phyloP scores from a whole-genome alignment of 768 basidiomycete species.

The Hirschioporus abietinus region DNA sequence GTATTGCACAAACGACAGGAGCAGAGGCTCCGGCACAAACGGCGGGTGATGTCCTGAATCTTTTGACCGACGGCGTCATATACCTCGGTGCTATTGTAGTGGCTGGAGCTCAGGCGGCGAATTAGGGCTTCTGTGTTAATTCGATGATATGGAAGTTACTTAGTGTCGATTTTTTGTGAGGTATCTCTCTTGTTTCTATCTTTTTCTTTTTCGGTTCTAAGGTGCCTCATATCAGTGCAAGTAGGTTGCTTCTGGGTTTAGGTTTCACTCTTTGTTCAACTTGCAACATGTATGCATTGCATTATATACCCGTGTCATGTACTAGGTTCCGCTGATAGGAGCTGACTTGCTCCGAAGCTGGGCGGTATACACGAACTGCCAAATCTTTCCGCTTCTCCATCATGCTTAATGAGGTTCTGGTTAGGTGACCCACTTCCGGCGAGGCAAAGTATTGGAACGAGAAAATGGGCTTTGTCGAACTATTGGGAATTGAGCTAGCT shows the following conservation, averaged over 20 bases:
- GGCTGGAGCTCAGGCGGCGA: not conserved
- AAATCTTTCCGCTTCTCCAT: too few relatives aligned
- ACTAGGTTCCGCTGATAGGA: not conserved
- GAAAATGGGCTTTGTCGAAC: too few relatives aligned
- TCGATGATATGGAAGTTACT: not conserved
- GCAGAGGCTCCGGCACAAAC: not conserved
- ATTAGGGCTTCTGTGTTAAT: not conserved
- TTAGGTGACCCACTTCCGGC: too few relatives aligned
- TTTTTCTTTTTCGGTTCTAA: not conserved
- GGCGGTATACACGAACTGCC: too few relatives aligned
- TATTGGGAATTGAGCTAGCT: too few relatives aligned
- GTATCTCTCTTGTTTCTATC: not conserved
- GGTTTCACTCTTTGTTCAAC: not conserved
- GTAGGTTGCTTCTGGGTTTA: not conserved
- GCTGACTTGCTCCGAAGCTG: not conserved
- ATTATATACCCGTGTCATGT: not conserved
- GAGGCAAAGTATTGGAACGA: too few relatives aligned
- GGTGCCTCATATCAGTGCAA: not conserved
- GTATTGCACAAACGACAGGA: not conserved
- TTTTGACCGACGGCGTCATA: not conserved
- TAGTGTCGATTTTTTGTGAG: not conserved
- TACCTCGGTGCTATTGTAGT: not conserved
- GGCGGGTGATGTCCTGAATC: not conserved
- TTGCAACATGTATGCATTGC: not conserved
- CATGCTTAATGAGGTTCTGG: too few relatives aligned